Percentiles rank a stretch among this genome's conserved stretches.
Evolutionary conservation across 495 filamentous ascomycete species (phyloP).

Genomic region (Daldinia childiae): DNA sequence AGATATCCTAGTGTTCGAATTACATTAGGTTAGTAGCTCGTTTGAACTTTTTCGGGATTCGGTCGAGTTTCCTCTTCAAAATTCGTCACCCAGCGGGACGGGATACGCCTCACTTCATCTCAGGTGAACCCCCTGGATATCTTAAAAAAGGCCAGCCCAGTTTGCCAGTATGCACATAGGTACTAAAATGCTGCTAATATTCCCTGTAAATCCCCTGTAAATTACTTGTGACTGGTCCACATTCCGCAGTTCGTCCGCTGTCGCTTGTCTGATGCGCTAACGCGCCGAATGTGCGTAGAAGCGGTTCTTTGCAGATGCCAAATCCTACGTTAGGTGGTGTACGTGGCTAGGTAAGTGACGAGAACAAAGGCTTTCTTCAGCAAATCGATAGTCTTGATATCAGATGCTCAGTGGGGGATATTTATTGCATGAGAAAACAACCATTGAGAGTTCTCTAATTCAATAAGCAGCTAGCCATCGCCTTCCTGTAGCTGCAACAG

Average conservation of each 20-base stretch:
- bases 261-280: conserved; percentile 19
- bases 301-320: conserved; percentile 28
- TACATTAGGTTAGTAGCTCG: conserved; percentile 16
- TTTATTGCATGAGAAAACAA: conserved; percentile 26
- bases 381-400: conserved; percentile 13
- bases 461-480: background rate
- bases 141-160: background rate
- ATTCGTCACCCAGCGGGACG: conserved; percentile 21
- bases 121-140: conserved; percentile 19
- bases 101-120: conserved; percentile 35
- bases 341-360: background rate
- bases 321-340: conserved; percentile 13
- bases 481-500: conserved; percentile 11
- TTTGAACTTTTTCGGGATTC: conserved; percentile 18
- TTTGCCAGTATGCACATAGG: too few relatives aligned
- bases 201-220: conserved; percentile 26
- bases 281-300: conserved; percentile 14
- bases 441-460: background rate
- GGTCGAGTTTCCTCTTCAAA: conserved; percentile 32
- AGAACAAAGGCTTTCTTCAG: conserved; percentile 18
- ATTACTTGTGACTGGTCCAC: conserved; percentile 24
- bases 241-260: conserved; percentile 25
- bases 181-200: conserved; percentile 31
- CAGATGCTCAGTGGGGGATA: background rate
- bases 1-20: conserved; percentile 7